A percentile compares a stretch with the other conserved stretches of the same genome.
phyloP scores from a whole-genome alignment of 2,329 filamentous ascomycete genomes.

The Sporothrix variecibatus region DNA sequence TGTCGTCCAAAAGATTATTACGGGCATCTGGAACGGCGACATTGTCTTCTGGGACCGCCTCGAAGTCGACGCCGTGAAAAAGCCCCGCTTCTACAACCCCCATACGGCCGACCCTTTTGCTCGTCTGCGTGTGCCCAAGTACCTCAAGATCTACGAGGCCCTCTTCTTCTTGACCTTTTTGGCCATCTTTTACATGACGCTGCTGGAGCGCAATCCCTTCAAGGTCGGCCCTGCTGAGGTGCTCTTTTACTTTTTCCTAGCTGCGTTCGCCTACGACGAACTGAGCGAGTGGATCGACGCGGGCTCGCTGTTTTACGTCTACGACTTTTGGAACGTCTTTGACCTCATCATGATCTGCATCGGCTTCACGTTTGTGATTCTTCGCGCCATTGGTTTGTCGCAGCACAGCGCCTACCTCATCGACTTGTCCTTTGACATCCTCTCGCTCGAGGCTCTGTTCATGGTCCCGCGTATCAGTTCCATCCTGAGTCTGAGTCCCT shows the following conservation, averaged over 20 bases:
- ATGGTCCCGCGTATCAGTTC: constrained; percentile 88
- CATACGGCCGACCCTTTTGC: constrained; percentile 71
- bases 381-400: constrained; percentile 67
- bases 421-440: constrained; percentile 82
- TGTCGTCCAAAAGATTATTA: constrained; percentile 79
- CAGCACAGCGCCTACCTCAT: constrained; percentile 63
- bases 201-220: constrained; percentile 69
- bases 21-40: constrained; percentile 82
- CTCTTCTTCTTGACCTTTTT: constrained; percentile 78
- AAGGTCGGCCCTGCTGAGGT: constrained; percentile 69
- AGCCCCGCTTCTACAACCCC: constrained; percentile 72
- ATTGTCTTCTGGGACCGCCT: constrained; percentile 85
- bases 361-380: constrained; percentile 52
- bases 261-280: constrained; percentile 85
- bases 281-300: constrained; percentile 83
- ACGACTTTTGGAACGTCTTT: constrained; percentile 80
- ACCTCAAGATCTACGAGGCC: constrained; percentile 82
- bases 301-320: constrained; percentile 80
- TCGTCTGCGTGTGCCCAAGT: constrained; percentile 74
- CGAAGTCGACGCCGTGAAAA: constrained; percentile 72
- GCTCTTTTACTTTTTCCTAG: constrained; percentile 81
- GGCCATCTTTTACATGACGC: constrained; percentile 80
- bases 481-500: constrained; percentile 80
- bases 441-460: constrained; percentile 85
- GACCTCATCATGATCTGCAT: constrained; percentile 73